Conservation (phyloP, 192 early-diverging fungal species). For the Mortierella hygrophila region DNA sequence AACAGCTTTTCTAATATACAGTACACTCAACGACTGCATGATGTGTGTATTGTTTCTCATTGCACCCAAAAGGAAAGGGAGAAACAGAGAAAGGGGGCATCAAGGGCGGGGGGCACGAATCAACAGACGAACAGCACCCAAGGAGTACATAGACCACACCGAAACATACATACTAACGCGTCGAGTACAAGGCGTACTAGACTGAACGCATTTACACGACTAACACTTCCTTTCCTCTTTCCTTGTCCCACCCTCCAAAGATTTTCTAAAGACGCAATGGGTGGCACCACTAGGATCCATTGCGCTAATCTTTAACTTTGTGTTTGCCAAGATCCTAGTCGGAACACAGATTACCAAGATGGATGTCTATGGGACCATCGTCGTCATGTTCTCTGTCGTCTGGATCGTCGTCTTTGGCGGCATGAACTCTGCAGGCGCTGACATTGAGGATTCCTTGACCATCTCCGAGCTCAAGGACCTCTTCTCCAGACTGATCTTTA, state of each 20-base stretch:
- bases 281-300: conserved; percentile 69
- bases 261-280: conserved; percentile 74
- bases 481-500: conserved; percentile 61
- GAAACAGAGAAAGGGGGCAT: background rate
- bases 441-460: conserved; percentile 64
- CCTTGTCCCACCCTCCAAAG: conserved; percentile 37
- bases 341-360: conserved; percentile 64
- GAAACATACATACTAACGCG: background rate
- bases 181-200: background rate
- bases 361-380: conserved; percentile 67
- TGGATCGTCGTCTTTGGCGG: conserved; percentile 73
- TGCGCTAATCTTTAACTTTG: conserved; percentile 71
- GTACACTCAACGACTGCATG: background rate
- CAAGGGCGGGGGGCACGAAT: background rate
- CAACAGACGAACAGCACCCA: background rate
- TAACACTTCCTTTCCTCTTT: conserved; percentile 4
- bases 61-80: background rate
- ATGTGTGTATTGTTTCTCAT: background rate
- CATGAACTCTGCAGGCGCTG: conserved; percentile 60
- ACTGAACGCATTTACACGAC: background rate
- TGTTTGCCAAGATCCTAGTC: conserved; percentile 72
- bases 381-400: conserved; percentile 66
- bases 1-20: too few species aligned
- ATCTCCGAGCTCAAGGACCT: conserved; percentile 62
- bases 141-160: background rate